A percentile compares a stretch with the other conserved stretches of the same genome.
Evolutionary conservation across 768 basidiomycete species (phyloP).

Genomic region (Boletus subparvulus): DNA sequence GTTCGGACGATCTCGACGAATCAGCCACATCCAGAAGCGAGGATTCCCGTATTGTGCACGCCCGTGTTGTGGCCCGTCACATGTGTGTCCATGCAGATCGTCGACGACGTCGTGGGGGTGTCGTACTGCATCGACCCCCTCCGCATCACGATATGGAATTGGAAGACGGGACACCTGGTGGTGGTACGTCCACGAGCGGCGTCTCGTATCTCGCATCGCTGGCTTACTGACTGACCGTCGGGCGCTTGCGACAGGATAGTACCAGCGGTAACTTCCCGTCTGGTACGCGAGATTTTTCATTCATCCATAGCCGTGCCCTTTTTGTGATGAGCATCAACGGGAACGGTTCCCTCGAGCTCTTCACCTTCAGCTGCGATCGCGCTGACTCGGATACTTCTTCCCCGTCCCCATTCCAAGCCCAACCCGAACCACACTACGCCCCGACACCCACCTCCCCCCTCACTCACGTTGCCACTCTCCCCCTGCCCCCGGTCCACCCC

Average conservation of each 20-base stretch:
- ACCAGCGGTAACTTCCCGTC: conserved; percentile 23
- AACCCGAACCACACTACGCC: background rate
- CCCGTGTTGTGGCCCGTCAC: conserved; percentile 22
- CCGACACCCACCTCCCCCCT: background rate
- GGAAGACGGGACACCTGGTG: conserved; percentile 43
- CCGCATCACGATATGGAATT: conserved; percentile 46
- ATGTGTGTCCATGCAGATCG: conserved; percentile 48
- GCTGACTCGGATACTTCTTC: background rate
- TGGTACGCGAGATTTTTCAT: conserved; percentile 44
- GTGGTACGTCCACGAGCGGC: conserved; percentile 37
- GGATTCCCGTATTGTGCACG: conserved; percentile 27
- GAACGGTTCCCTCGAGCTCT: conserved; percentile 44
- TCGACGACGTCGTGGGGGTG: conserved; percentile 52
- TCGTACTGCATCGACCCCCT: conserved; percentile 36
- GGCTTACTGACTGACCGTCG: background rate
- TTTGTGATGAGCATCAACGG: conserved; percentile 38
- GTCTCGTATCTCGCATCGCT: background rate
- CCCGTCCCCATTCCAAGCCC: background rate
- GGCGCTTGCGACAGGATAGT: conserved; percentile 27
- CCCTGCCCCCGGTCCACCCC: conserved; percentile 10
- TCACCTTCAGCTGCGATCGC: conserved; percentile 33
- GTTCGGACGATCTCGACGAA: conserved; percentile 46
- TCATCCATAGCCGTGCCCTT: conserved; percentile 44
- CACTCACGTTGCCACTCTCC: conserved; percentile 19
- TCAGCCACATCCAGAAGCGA: conserved; percentile 43